These are phyloP conservation scores for Pythium phragmitis DNA, from an alignment of 352 stramenopile species.

Conservation along the genomic window DNA sequence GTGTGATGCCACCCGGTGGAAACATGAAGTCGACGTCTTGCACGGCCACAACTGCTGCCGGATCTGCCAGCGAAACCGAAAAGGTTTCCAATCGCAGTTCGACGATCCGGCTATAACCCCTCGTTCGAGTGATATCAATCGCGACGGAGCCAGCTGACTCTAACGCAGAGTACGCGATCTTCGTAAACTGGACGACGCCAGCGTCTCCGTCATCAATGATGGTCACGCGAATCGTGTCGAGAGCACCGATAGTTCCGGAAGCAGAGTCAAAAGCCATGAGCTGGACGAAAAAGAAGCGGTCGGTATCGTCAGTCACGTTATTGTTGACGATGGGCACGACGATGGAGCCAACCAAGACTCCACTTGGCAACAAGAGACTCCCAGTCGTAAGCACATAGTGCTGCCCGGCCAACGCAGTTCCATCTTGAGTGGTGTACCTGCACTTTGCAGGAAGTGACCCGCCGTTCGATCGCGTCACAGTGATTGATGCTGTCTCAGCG, in stretches of 20 bases:
- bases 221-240: slow-evolving; percentile 25
- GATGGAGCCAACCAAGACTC: slow-evolving; percentile 26
- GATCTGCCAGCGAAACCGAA: slow-evolving; percentile 9
- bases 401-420: slow-evolving; percentile 32
- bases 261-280: slow-evolving; percentile 25
- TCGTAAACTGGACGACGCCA: slow-evolving; percentile 37
- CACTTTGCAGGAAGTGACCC: slow-evolving; percentile 39
- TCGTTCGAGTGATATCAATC: slow-evolving; percentile 29
- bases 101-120: slow-evolving; percentile 32
- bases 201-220: slow-evolving; percentile 55
- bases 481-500: slow-evolving; percentile 10
- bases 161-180: slow-evolving; percentile 25
- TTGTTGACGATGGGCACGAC: slow-evolving; percentile 53
- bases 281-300: slow-evolving; percentile 45
- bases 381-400: slow-evolving; percentile 33
- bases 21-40: slow-evolving; percentile 38
- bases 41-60: not conserved
- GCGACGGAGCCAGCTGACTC: slow-evolving; percentile 29
- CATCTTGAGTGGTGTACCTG: slow-evolving; percentile 32
- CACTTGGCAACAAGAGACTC: slow-evolving; percentile 32
- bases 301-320: slow-evolving; percentile 39
- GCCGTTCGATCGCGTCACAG: slow-evolving; percentile 33
- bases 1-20: slow-evolving; percentile 7
- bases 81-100: slow-evolving; percentile 25
- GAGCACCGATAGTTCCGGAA: slow-evolving; percentile 34